Evolutionary conservation across 2,329 filamentous ascomycete genomes (phyloP), one percentile per base, ranked within the genome.

Genomic region (Aaosphaeria pasadenensis): DNA sequence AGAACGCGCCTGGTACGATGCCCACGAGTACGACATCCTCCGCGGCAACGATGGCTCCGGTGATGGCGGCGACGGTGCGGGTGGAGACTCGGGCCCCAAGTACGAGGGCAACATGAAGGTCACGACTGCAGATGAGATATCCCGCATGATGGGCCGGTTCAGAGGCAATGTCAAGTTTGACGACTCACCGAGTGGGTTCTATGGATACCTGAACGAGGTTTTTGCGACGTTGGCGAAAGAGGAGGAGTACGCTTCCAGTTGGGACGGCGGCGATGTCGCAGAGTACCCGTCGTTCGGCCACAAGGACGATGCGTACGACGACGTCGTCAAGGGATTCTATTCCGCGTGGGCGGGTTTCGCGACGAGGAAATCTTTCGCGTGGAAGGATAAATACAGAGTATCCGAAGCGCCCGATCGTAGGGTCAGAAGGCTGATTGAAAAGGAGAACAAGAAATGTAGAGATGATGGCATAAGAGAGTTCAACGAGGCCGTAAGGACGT

Each of bases 1-100:
- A 67, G 94, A 99, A 70, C 84, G 94, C 58, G 87, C 91, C 31
- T 99, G 94, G 94, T 99, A 99, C 74, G 92, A 99, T 72, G 91
- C 91, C 3, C 94, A 99, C 66, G 86, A 90, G 51, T 86, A 91
- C 58, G 85, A 88, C 44, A 95, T 97, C 52, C 74, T 97, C 53
- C 81, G 82, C 30, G 87, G 86, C 36, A 78, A 82, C 48, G 82
- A 84, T 46, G 75, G 76, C 31, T 74, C 70, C 29, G 63, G 56
- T 17, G 17, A 24, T 24, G 17, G 17, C 17, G 70, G 50, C 29
- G 63, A 56, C 24, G 17, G 17, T 24, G 17, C 17, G 17, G 70
- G 50, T 56, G 73, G 71, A 17, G 71, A 73, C 39, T 9, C 41
- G 7, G 39, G 44, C 42, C 78, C 77, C 33, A 76, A 82, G 46